These are phyloP conservation scores for Bothriochloa decipiens DNA, from an alignment of 176 grass and related monocot species.

Conservation along the genomic window DNA sequence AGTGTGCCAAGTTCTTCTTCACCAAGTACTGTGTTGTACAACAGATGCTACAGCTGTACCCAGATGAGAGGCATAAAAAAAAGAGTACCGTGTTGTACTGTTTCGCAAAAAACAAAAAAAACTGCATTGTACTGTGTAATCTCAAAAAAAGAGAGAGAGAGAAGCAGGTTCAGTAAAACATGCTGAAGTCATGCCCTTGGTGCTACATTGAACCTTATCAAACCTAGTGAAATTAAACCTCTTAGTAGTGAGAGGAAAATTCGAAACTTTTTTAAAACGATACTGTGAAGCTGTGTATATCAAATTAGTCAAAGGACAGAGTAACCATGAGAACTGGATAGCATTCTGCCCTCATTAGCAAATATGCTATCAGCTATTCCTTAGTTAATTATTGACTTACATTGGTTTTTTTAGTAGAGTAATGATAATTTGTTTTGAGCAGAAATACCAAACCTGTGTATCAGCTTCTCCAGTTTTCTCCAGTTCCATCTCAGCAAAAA, in stretches of 20 bases:
- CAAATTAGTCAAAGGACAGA: not conserved
- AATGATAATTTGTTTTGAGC: constrained; percentile 12
- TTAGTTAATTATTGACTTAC: constrained; percentile 1
- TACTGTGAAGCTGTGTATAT: constrained; percentile 6
- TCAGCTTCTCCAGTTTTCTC: constrained; percentile 61
- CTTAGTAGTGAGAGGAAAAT: not conserved
- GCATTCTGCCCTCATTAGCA: not conserved
- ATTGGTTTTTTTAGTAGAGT: not conserved
- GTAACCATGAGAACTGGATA: not conserved
- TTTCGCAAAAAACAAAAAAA: no score
- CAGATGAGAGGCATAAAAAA: no score
- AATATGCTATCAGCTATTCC: not conserved
- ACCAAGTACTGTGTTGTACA: not conserved
- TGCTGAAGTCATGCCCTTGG: not conserved
- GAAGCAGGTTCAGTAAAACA: not conserved
- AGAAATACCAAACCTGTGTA: constrained; percentile 49
- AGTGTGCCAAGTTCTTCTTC: not conserved
- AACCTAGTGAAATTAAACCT: not conserved
- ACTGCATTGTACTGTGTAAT: no score
- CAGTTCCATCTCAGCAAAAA: constrained; percentile 99
- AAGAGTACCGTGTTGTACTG: not conserved
- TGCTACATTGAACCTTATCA: not conserved
- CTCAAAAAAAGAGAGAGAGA: no score
- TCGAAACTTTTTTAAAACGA: constrained; percentile 27
- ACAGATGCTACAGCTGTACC: no score